Base-by-base conservation (phyloP, 345 rosid species). In the Xanthoceras sorbifolium region DNA sequence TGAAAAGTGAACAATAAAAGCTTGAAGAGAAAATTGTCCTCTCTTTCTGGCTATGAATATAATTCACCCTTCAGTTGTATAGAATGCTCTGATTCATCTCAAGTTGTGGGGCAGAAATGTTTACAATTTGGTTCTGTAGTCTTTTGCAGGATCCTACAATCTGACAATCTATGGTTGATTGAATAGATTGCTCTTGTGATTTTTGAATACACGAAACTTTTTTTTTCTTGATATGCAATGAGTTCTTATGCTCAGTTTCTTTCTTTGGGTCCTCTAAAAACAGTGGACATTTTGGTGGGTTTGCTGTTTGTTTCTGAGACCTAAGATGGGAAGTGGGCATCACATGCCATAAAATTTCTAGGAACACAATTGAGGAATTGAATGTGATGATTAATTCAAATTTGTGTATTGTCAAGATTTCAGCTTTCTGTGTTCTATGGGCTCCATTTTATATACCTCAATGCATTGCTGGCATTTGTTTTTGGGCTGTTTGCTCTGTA, bases 1-100 rank as follows among this genome's bases (percentile, higher is more conserved):
- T 57, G 50, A 68, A 57, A 67, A 67, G 38, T 23, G 20, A 54
- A 73, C 62, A 78, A 84, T 79, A 80, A 78, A 71, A 40, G 64
- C 18, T 64, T n/a, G 5, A 6, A 78, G 71, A 40, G 84, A 76
- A 72, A 81, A 60, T 32, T 57, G 59, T 17, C 64, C 44, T 36
- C 31, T 69, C 64, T 64, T 64, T 69, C 62, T 3, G 25, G 67
- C 52, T 6, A 15, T 72, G 18, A 67, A 76, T 74, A 67, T 61
- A 73, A 67, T 76, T 31, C 32, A 18, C 48, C 44, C 52, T 44
- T 6, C 32, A 67, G 73, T 26, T 75, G 74, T 81, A 76, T 81
- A 79, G 74, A 77, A 62, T 23, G 55, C 42, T n/a, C 38, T 55
- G 60, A 38, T 75, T 75, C 34, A 25, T 69, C 69, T 25, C 74